These are phyloP conservation scores for Aquilaria sinensis DNA, from an alignment of 345 rosid species.

Conservation along the genomic window DNA sequence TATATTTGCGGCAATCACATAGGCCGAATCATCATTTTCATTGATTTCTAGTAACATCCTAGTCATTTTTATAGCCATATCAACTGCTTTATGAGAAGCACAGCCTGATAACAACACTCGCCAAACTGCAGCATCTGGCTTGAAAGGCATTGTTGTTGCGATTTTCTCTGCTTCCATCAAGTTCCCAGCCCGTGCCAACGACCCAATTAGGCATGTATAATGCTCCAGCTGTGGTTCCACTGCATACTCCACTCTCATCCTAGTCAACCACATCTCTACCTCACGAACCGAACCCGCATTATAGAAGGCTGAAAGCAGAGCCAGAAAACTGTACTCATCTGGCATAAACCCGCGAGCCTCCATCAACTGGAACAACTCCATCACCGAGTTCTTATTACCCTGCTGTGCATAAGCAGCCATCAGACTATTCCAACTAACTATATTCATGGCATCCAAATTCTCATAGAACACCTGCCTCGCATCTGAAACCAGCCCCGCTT, in stretches of 20 bases:
- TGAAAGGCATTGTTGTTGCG: conserved; percentile 29
- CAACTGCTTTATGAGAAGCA: conserved; percentile 21
- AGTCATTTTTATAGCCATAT: conserved; percentile 25
- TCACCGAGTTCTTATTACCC: conserved; percentile 26
- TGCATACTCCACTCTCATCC: conserved; percentile 23
- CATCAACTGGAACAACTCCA: conserved; percentile 28
- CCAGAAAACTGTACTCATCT: conserved; percentile 36
- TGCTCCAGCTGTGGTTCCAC: conserved; percentile 39
- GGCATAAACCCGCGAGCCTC: conserved; percentile 23
- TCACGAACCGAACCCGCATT: conserved; percentile 27
- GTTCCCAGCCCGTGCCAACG: conserved; percentile 28
- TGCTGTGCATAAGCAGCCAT: conserved; percentile 44
- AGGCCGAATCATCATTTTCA: conserved; percentile 33
- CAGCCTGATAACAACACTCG: conserved; percentile 30
- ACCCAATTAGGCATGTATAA: conserved; percentile 32
- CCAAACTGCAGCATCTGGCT: conserved; percentile 46
- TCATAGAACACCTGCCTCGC: conserved; percentile 37
- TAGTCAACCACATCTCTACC: conserved; percentile 29
- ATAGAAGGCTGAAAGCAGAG: conserved; percentile 29
- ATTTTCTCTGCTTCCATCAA: conserved; percentile 32
- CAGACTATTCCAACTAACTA: conserved; percentile 35
- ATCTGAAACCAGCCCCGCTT: conserved; percentile 29
- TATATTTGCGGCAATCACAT: conserved; percentile 26
- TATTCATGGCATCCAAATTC: conserved; percentile 24
- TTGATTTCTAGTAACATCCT: conserved; percentile 25